Conservation (phyloP, 2,329 filamentous ascomycete species). For the Calonectria pteridis region DNA sequence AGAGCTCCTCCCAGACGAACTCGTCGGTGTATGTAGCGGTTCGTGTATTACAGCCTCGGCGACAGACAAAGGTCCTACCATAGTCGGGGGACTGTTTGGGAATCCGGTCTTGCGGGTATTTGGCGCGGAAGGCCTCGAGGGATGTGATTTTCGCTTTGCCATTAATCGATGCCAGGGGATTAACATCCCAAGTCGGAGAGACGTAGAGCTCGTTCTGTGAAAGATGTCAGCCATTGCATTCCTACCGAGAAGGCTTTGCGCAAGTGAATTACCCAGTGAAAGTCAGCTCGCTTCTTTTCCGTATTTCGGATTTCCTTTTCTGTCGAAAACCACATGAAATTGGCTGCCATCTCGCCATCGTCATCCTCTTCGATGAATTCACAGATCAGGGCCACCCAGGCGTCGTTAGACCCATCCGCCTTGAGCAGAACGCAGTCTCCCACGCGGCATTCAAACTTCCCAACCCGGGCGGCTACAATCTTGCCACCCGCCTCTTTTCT, state of each 20-base stretch:
- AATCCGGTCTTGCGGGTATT: conserved; percentile 81
- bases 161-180: conserved; percentile 89
- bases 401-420: conserved; percentile 86
- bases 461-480: conserved; percentile 87
- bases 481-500: conserved; percentile 53
- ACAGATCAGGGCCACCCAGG: conserved; percentile 92
- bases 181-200: conserved; percentile 87
- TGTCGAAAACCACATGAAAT: conserved; percentile 96
- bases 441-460: conserved; percentile 81
- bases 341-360: conserved; percentile 76
- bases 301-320: conserved; percentile 90
- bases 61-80: conserved; percentile 91
- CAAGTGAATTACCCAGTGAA: conserved; percentile 67
- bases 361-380: conserved; percentile 83
- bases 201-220: conserved; percentile 89
- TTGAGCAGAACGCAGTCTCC: conserved; percentile 91
- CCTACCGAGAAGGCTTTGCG: background rate
- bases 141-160: conserved; percentile 89
- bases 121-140: conserved; percentile 72
- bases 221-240: background rate
- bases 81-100: conserved; percentile 79
- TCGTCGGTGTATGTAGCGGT: conserved; percentile 94
- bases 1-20: conserved; percentile 91
- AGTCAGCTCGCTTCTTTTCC: conserved; percentile 85
- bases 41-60: conserved; percentile 88